Base-by-base conservation (phyloP, 495 filamentous ascomycete genomes). In the Aspergillus nidulans region DNA sequence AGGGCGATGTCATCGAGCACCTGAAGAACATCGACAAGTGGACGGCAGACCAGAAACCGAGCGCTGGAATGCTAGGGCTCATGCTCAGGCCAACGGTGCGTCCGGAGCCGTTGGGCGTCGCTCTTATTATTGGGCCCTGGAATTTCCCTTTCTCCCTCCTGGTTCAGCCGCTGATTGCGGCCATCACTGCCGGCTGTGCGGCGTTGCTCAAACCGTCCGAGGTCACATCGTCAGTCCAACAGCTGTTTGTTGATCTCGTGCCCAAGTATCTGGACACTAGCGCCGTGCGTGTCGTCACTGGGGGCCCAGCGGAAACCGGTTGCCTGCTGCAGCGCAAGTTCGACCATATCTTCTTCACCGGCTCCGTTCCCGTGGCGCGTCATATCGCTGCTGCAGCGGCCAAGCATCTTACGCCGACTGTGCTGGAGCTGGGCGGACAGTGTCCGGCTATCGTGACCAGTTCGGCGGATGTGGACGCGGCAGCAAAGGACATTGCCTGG, bases 301-400 rank as follows among this genome's bases (percentile, higher is more conserved):
- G 91, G 43, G 83, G 76, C 4, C 65, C 92, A 15, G 75, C 82
- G 10, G 90, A 95, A 76, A 90, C 86, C 9, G 84, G 81, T 4
- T 79, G 82, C 9, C 72, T 96, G 16, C 76, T 97, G 10, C 78
- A 89, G 51, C 79, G 87, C 62, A 92, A 91, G 63, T 96, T 88
- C 84, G 89, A 91, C 66, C 94, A 95, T 73, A 91, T 97, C 52
- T 91, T 94, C 70, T 97, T 92, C 70, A 97, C 92, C 13, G 92
- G 92, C 30, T 82, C 78, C 44, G 67, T 73, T 0, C 69, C 61
- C n/a, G 85, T 96, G 24, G 92, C 85, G 46, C 86, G 76, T 49
- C 89, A 95, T 65, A 83, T 97, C 47, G 81, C 89, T 21, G 85
- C 86, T 61, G 92, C 92, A 60, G 92, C 92, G 3, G 91, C 92